Conservation (phyloP, 257 asterid genomes). For the Capsicum baccatum region DNA sequence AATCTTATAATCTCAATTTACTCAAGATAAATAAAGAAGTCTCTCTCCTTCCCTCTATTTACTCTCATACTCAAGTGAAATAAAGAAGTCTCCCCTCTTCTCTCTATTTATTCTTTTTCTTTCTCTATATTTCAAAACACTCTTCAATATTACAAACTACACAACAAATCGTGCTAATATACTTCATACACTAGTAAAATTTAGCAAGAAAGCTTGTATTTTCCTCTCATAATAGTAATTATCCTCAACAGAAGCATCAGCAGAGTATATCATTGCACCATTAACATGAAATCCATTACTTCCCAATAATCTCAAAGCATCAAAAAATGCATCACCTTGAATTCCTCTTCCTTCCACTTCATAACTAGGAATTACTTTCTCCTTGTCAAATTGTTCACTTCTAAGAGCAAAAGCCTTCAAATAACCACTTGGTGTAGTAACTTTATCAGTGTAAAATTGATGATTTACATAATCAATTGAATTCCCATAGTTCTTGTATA, state of each 20-base stretch:
- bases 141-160: neutral
- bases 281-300: slow-evolving; percentile 50
- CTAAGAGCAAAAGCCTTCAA: slow-evolving; percentile 51
- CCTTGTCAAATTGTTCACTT: slow-evolving; percentile 45
- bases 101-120: too few species aligned
- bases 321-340: slow-evolving; percentile 69
- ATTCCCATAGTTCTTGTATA: slow-evolving; percentile 42
- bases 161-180: neutral
- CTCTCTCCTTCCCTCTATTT: too few species aligned
- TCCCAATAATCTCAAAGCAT: slow-evolving; percentile 54
- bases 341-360: slow-evolving; percentile 83
- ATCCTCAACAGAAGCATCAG: slow-evolving; percentile 66
- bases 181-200: slow-evolving; percentile 41
- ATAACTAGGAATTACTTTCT: slow-evolving; percentile 65
- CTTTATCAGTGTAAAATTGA: slow-evolving; percentile 71
- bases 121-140: too few species aligned
- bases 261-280: slow-evolving; percentile 78
- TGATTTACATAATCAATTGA: slow-evolving; percentile 67
- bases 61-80: too few species aligned
- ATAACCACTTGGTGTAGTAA: slow-evolving; percentile 47
- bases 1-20: too few species aligned
- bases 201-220: slow-evolving; percentile 63
- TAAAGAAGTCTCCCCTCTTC: too few species aligned
- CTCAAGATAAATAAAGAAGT: too few species aligned
- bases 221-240: slow-evolving; percentile 57